Evolutionary conservation across 768 basidiomycete genomes (phyloP), one percentile per base, ranked within the genome.

Genomic region (Tylopilus sp.): DNA sequence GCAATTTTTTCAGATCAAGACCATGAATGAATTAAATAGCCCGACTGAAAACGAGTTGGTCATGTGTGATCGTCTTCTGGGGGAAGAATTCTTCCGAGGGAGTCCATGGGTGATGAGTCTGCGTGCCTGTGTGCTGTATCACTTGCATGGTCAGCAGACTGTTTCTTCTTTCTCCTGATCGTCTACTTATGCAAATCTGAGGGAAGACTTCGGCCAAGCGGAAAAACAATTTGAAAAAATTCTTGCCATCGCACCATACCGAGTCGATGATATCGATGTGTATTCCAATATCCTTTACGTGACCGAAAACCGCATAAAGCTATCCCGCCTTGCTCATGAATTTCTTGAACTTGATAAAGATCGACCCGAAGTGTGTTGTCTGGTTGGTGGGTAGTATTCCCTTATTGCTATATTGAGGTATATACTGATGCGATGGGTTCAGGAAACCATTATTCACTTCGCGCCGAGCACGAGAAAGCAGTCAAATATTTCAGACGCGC

Each of bases 401-500:
- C 16, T 26, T 17, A 10, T 21, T 11, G n/a, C 19, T 21, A 7
- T 8, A 21, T 6, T 21, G 37, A 42, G 19, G 40, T 12, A 13
- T 22, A n/a, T 5, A 42, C 30, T 42, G 50, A 56, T 10, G 13
- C 41, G 29, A 44, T 4, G 16, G 16, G 29, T 26, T 10, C 59
- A 99, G 96, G 97, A n/a, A 98, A 98, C 64, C 93, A 98, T 65
- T 96, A 95, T 72, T 97, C 95, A 8, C 78, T 96, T 14, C 84
- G 93, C 25, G 83, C 85, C 13, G 96, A 98, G 63, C 94, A 98
- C 70, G 92, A 92, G 68, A 95, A 96, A 72, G 94, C 97, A 1
- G 87, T 98, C 59, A 88, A 88, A 63, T 98, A 98, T 71, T 98
- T 98, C 72, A 81, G 87, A 57, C 82, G 95, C 54, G 93, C 96